These are phyloP conservation scores for Stagonosporopsis chrysanthemi DNA, from an alignment of 2,329 filamentous ascomycete species.

Conservation along the genomic window DNA sequence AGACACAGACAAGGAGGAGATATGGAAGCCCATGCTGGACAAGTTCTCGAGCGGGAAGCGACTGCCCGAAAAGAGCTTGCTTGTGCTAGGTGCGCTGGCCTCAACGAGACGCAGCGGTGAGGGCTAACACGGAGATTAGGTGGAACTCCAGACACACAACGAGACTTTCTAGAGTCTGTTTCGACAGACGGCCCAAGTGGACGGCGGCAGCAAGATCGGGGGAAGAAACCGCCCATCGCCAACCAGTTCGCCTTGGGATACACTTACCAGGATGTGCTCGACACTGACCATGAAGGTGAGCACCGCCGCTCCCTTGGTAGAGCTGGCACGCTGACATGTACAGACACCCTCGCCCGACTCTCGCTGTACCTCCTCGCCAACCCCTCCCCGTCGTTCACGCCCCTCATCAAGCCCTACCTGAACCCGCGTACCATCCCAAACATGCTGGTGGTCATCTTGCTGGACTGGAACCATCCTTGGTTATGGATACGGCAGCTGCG, in stretches of 20 bases:
- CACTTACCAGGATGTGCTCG: conserved; percentile 92
- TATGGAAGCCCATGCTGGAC: conserved; percentile 95
- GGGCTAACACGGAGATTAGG: conserved; percentile 58
- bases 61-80: conserved; percentile 87
- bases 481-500: conserved; percentile 87
- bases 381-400: conserved; percentile 81
- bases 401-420: conserved; percentile 82
- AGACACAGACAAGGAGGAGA: conserved; percentile 77
- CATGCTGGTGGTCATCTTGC: conserved; percentile 84
- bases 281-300: conserved; percentile 89
- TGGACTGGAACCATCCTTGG: conserved; percentile 96
- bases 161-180: conserved; percentile 74
- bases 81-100: conserved; percentile 74
- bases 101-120: conserved; percentile 21
- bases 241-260: conserved; percentile 94
- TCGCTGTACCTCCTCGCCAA: conserved; percentile 89
- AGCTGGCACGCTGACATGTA: conserved; percentile 18
- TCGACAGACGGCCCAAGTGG: conserved; percentile 48
- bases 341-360: conserved; percentile 87
- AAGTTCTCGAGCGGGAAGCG: conserved; percentile 88
- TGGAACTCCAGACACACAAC: conserved; percentile 81
- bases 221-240: conserved; percentile 74
- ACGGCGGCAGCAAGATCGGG: conserved; percentile 61
- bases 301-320: background rate
- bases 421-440: conserved; percentile 84